Base-by-base conservation (phyloP, 2,329 filamentous ascomycete genomes). In the Hysterium pulicare region DNA sequence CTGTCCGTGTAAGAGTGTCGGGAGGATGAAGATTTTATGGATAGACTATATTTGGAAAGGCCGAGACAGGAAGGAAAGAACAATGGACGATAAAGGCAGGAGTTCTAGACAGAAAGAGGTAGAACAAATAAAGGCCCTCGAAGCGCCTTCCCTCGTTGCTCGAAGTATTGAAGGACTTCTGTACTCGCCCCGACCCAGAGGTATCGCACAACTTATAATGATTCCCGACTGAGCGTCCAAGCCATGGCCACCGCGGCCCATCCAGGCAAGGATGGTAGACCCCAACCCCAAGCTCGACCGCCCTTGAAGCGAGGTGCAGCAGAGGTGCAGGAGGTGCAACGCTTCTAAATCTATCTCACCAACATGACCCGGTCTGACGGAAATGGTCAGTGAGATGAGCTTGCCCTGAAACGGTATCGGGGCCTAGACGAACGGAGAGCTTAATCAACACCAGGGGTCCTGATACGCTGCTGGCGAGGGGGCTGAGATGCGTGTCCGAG, bases 401-500 rank as follows among this genome's bases (percentile, higher is more conserved):
- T 39, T 39, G 37, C 15, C 37, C 23, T 21, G 37, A 39, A 39
- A 39, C 37, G 23, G 37, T 10, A 30, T 8, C 21, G 37, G 16
- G 16, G 37, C 13, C 17, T 9, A 15, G 11, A 31, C 21, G 20
- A 9, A 31, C 13, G 17, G 2, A 31, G 37, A 31, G 24, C 26
- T 34, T 28, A 22, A n/a, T 16, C 6, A 21, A 17, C 17, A 30
- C 19, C 19, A 42, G 30, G 28, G 41, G 49, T 47, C 49, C 51
- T 52, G 42, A 50, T 46, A 49, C 34, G 42, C 30, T 24, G 32
- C 31, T 22, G 37, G 24, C n/a, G n/a, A 32, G 49, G 49, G 33
- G 47, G 46, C 47, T 54, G 59, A 65, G 58, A 62, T 55, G 40
- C 46, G 41, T 47, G 50, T 51, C 49, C 51, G 21, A 26, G 23